phyloP scores from a whole-genome alignment of 169 alveolate species.

The Eimeria necatrix region DNA sequence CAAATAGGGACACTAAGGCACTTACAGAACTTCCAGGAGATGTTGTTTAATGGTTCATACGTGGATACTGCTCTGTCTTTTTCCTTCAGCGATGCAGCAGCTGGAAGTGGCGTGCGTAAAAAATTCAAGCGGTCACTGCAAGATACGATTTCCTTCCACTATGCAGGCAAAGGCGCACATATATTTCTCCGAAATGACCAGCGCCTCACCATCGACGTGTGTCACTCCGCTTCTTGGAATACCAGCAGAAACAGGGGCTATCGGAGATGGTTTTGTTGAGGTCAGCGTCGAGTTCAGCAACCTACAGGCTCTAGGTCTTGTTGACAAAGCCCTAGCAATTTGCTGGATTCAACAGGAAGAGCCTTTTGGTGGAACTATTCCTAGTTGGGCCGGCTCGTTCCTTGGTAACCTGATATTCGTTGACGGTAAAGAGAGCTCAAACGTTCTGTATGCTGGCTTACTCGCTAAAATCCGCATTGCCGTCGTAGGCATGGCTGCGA shows the following conservation, averaged over 20 bases:
- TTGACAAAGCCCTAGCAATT: slow-evolving; percentile 26
- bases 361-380: not conserved
- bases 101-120: slow-evolving; percentile 36
- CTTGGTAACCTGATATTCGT: slow-evolving; percentile 18
- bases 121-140: not conserved
- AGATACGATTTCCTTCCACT: slow-evolving; percentile 5
- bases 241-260: not conserved
- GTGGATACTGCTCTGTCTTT: not conserved
- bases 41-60: no score
- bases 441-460: not conserved
- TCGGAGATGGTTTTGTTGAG: not conserved
- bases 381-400: slow-evolving; percentile 33
- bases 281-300: not conserved
- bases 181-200: slow-evolving; percentile 14
- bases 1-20: no score
- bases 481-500: not conserved
- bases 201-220: not conserved
- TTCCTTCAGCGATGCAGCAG: slow-evolving; percentile 32
- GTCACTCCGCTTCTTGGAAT: not conserved
- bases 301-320: slow-evolving; percentile 24
- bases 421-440: not conserved
- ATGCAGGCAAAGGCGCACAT: not conserved
- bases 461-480: slow-evolving; percentile 4
- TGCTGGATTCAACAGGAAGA: slow-evolving; percentile 36
- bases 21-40: no score